phyloP scores from a whole-genome alignment of 768 basidiomycete species.

The Trametes villosa region DNA sequence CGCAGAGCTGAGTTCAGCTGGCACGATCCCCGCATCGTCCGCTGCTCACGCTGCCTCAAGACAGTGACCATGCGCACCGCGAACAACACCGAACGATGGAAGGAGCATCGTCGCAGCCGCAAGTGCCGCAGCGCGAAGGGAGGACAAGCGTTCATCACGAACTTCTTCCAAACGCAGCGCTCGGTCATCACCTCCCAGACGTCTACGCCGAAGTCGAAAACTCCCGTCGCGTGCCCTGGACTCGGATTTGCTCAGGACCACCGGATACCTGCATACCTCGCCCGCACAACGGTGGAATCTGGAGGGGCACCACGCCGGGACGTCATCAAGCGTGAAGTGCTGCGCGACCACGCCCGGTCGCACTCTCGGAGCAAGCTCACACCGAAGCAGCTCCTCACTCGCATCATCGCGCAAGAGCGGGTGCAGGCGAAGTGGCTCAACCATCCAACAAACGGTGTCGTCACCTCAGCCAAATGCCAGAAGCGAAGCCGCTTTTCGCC shows the following conservation, averaged over 20 bases:
- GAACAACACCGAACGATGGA: background rate
- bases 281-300: background rate
- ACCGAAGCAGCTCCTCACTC: background rate
- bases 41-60: slow-evolving; percentile 3
- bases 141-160: background rate
- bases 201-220: background rate
- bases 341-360: background rate
- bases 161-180: background rate
- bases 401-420: background rate
- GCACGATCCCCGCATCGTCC: background rate
- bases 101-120: background rate
- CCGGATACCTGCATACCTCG: background rate
- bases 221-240: background rate
- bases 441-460: background rate
- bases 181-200: background rate
- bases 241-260: background rate
- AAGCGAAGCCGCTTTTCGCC: background rate
- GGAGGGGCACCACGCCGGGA: background rate
- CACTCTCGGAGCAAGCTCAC: background rate
- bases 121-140: background rate
- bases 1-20: background rate
- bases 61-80: background rate
- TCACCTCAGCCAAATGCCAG: background rate
- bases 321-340: background rate
- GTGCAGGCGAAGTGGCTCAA: background rate